These are phyloP conservation scores for Jacaranda mimosifolia DNA, from an alignment of 257 asterid species.

Conservation along the genomic window DNA sequence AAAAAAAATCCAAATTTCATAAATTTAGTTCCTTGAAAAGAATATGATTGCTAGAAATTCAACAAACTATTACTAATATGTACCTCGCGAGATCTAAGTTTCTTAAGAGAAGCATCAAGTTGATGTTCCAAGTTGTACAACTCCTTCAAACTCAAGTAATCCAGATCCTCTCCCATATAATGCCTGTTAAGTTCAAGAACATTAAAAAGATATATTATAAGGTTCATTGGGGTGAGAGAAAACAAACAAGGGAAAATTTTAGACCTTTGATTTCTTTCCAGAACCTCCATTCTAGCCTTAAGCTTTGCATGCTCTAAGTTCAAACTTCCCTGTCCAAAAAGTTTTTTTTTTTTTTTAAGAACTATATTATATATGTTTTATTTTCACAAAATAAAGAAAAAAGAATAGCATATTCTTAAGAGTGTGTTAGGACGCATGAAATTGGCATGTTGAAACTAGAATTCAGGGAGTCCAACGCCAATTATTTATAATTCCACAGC, in stretches of 20 bases:
- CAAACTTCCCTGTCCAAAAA: conserved; percentile 66
- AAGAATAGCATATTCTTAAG: too few species aligned
- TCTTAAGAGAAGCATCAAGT: conserved; percentile 65
- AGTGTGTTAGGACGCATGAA: too few species aligned
- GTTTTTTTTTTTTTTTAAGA: neutral
- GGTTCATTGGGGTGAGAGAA: neutral
- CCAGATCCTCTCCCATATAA: conserved; percentile 69
- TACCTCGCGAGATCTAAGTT: conserved; percentile 70
- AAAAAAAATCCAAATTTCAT: conserved; percentile 16
- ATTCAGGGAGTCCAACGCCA: too few species aligned
- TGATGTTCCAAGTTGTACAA: conserved; percentile 78
- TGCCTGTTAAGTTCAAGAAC: conserved; percentile 52
- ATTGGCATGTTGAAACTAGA: too few species aligned
- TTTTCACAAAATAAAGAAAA: too few species aligned
- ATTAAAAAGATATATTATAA: neutral
- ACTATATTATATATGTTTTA: neutral
- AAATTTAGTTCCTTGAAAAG: neutral
- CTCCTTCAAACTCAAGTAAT: conserved; percentile 57
- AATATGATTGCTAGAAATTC: neutral
- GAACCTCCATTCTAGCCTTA: conserved; percentile 74
- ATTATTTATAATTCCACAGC: too few species aligned
- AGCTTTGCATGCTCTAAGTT: conserved; percentile 70
- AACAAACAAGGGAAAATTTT: neutral
- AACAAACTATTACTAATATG: neutral
- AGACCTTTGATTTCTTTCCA: conserved; percentile 74